These are phyloP conservation scores for Ophiostoma fasciatum DNA, from an alignment of 2,329 filamentous ascomycete genomes.

Conservation along the genomic window DNA sequence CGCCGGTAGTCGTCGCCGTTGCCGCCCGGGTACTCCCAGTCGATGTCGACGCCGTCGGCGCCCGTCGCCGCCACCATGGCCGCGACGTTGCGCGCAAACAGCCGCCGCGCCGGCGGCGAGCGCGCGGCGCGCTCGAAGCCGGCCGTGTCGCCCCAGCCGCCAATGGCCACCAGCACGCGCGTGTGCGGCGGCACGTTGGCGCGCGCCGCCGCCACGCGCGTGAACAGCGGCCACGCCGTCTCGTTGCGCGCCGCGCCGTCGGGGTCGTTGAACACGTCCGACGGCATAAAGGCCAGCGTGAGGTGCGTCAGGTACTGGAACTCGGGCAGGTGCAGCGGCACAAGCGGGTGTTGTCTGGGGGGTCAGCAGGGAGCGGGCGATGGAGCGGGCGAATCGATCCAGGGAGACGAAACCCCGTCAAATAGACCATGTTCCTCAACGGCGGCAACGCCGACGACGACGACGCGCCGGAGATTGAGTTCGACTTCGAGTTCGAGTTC, in stretches of 20 bases:
- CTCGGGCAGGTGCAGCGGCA: conserved; percentile 21
- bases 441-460: too few species aligned
- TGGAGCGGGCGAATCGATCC: neutral
- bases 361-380: too few species aligned
- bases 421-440: neutral
- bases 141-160: conserved; percentile 56
- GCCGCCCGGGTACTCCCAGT: conserved; percentile 50
- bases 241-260: conserved; percentile 17
- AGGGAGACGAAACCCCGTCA: neutral
- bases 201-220: conserved; percentile 32
- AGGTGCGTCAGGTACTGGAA: conserved; percentile 38
- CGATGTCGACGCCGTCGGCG: conserved; percentile 52
- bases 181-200: conserved; percentile 33
- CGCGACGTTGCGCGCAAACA: conserved; percentile 50
- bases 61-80: conserved; percentile 45
- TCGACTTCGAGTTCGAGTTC: too few species aligned
- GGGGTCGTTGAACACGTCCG: conserved; percentile 33
- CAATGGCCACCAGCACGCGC: conserved; percentile 56
- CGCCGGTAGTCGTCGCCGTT: conserved; percentile 56
- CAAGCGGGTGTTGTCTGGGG: conserved; percentile 31
- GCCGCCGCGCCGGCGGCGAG: conserved; percentile 32
- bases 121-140: conserved; percentile 47
- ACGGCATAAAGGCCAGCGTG: conserved; percentile 41
- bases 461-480: too few species aligned
- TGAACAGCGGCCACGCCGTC: conserved; percentile 36